A percentile compares a stretch with the other conserved stretches of the same genome.
Conservation (phyloP, 805 yeast species). For the Lipomyces chichibuensis region DNA sequence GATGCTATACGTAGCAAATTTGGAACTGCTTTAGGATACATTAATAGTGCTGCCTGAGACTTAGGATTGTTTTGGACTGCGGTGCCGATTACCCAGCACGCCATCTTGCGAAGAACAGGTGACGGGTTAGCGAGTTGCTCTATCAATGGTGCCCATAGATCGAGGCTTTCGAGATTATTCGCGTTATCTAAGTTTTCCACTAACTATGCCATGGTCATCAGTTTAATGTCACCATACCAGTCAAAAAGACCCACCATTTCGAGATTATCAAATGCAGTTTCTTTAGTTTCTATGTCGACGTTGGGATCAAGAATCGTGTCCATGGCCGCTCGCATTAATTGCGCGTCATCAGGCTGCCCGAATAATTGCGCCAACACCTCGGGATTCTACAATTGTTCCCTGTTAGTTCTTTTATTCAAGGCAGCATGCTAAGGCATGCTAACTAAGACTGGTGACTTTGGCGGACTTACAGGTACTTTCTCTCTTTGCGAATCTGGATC, state of each 20-base stretch:
- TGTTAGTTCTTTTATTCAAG: neutral
- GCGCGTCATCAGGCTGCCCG: conserved; percentile 81
- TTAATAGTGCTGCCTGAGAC: conserved; percentile 55
- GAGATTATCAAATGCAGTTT: conserved; percentile 82
- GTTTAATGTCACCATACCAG: neutral
- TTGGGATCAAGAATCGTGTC: conserved; percentile 60
- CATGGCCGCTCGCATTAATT: conserved; percentile 80
- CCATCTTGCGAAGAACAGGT: conserved; percentile 55
- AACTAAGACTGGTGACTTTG: neutral
- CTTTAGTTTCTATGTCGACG: conserved; percentile 62
- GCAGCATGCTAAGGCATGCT: neutral
- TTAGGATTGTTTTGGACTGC: conserved; percentile 90
- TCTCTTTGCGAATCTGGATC: conserved; percentile 67
- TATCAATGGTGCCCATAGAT: conserved; percentile 77
- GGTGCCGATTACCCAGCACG: conserved; percentile 79
- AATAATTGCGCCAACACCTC: conserved; percentile 75
- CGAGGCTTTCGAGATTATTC: conserved; percentile 80
- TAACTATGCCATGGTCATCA: conserved; percentile 43
- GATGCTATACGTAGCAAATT: conserved; percentile 40
- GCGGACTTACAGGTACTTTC: conserved; percentile 48
- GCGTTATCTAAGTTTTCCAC: conserved; percentile 95
- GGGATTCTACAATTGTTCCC: conserved; percentile 54
- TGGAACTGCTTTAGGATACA: conserved; percentile 41
- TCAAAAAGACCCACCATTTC: conserved; percentile 59
- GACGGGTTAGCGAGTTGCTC: conserved; percentile 53